Evolutionary conservation across 768 basidiomycete species (phyloP).

Genomic region (Cystofilobasidium macerans): DNA sequence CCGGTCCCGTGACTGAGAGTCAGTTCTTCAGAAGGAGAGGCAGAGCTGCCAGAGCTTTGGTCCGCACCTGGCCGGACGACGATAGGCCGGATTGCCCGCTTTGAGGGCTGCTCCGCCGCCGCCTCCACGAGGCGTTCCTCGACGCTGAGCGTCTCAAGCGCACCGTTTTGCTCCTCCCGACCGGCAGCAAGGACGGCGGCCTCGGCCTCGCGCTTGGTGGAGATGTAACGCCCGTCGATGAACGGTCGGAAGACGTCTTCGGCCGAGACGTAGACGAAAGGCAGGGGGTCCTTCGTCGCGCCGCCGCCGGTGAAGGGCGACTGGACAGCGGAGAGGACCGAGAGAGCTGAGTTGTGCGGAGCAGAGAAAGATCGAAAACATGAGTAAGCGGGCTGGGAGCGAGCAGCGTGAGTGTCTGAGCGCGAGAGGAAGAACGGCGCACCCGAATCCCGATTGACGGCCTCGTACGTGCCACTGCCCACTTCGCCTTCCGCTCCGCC

Average conservation of each 20-base stretch:
- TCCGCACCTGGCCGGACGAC: conserved; percentile 79
- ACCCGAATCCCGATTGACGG: conserved; percentile 85
- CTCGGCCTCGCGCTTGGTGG: conserved; percentile 90
- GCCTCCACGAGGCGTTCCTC: background rate
- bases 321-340: conserved; percentile 67
- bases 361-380: conserved; percentile 18
- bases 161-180: conserved; percentile 22
- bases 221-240: conserved; percentile 74
- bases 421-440: conserved; percentile 17
- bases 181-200: conserved; percentile 48
- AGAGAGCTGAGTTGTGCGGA: conserved; percentile 40
- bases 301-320: conserved; percentile 36
- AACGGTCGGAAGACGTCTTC: conserved; percentile 85
- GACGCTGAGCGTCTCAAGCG: background rate
- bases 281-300: conserved; percentile 21
- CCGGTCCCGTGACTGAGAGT: too few relatives aligned
- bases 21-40: too few relatives aligned
- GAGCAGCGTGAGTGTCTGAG: background rate
- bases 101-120: too few relatives aligned
- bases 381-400: too few relatives aligned
- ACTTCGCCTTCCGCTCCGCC: conserved; percentile 35
- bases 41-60: background rate
- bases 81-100: conserved; percentile 37
- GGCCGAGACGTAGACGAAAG: conserved; percentile 87
- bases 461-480: conserved; percentile 56